phyloP scores from a whole-genome alignment of 306 rosid genomes.

The Castanea sativa region DNA sequence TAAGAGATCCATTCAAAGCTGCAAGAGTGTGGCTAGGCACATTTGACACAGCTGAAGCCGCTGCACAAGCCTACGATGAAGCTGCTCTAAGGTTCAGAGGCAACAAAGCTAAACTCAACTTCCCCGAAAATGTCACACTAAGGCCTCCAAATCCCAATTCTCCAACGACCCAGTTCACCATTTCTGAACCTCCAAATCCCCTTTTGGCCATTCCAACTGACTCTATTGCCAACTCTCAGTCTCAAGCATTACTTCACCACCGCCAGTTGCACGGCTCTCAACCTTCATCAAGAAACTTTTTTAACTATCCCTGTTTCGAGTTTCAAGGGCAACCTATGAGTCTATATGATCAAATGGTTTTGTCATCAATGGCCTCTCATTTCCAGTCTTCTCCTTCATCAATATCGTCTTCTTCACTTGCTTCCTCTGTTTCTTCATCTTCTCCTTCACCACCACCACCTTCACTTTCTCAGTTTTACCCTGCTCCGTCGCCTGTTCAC shows the following conservation, averaged over 20 bases:
- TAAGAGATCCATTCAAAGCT: constrained; percentile 60
- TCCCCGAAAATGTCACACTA: constrained; percentile 59
- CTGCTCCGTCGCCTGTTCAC: neutral
- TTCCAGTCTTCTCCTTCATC: constrained; percentile 27
- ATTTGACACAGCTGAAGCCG: constrained; percentile 49
- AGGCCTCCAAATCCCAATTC: neutral
- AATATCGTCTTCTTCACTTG: constrained; percentile 7
- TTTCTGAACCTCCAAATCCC: constrained; percentile 18
- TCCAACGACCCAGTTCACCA: constrained; percentile 9
- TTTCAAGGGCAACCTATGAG: neutral
- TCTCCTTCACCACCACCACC: constrained; percentile 19
- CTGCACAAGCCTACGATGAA: constrained; percentile 62
- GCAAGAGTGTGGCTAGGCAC: constrained; percentile 71
- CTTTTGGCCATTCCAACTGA: constrained; percentile 39
- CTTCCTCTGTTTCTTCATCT: constrained; percentile 14
- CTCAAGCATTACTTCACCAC: neutral
- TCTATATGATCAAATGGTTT: constrained; percentile 23
- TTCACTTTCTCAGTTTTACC: constrained; percentile 11
- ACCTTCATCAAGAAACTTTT: neutral
- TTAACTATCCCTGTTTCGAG: neutral
- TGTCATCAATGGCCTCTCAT: constrained; percentile 30
- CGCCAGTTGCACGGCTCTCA: constrained; percentile 14
- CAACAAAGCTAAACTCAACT: constrained; percentile 64
- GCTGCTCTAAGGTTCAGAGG: constrained; percentile 63
- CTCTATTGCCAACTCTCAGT: constrained; percentile 38